Evolutionary conservation across 2,329 filamentous ascomycete genomes (phyloP), one percentile per base, ranked within the genome.

Genomic region (Phialocephala sp.): DNA sequence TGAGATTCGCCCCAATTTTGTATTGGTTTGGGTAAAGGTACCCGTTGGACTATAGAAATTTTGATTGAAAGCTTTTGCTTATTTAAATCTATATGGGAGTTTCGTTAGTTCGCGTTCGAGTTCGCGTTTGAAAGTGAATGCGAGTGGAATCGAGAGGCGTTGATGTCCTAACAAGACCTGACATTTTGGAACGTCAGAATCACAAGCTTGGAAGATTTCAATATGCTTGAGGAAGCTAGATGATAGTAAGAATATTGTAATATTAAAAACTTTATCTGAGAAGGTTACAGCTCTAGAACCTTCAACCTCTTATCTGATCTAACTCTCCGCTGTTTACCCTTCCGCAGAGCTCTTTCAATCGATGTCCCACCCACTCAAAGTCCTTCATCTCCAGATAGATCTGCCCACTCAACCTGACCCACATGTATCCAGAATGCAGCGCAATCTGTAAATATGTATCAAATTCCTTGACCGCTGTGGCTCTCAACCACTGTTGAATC

Each of bases 381-480:
- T 97, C 93, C 15, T 83, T 82, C 69, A 89, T 74, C 35, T 91
- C 92, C 12, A 97, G 78, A 76, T 94, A 97, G 0, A 95, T 85
- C 81, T 97, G 93, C 20, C 87, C 92, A 75, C 91, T 93, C 50
- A 97, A 73, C 58, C 94, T 82, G 0, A 85, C 82, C 91, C 91
- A 97, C 74, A 89, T 84, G 60, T 81, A 81, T 0, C 83, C 84
- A 0, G 55, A 56, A 60, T 79, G 83, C 71, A 93, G 88, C 5
- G 88, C 84, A 60, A 95, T 79, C 62, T 74, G 73, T 5, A 74
- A 54, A 74, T 92, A 94, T 0, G 93, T 95, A 66, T 89, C 83
- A 76, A 87, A 86, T 20, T 89, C 84, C 1, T 79, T 73, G 15
- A 87, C 64, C 4, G 69, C 71, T 11, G 66, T 73, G 18, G 24